Conservation (phyloP, 2,329 filamentous ascomycete genomes). For the Hypoxylon sp. region DNA sequence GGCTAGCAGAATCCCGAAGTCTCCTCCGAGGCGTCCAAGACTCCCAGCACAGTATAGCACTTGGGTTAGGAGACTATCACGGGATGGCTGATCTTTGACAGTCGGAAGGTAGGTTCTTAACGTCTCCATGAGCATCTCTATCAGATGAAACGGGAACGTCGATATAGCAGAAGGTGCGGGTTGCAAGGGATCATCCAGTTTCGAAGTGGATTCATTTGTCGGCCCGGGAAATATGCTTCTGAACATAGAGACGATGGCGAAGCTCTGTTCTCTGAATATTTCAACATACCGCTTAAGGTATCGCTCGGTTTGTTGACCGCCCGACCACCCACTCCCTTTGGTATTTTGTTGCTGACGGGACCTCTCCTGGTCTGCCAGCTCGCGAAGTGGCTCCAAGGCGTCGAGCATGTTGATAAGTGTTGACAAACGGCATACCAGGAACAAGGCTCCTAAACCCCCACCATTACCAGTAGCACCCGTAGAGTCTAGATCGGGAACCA, state of each 20-base stretch:
- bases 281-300: conserved; percentile 96
- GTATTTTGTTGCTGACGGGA: conserved; percentile 55
- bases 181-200: conserved; percentile 54
- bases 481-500: conserved; percentile 79
- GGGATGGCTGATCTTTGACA: conserved; percentile 78
- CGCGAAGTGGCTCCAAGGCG: conserved; percentile 83
- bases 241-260: conserved; percentile 94
- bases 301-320: conserved; percentile 90
- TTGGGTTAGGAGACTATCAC: conserved; percentile 90
- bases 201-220: conserved; percentile 28
- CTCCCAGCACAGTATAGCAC: conserved; percentile 93
- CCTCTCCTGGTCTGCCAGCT: conserved; percentile 88
- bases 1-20: conserved; percentile 90
- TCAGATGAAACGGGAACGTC: conserved; percentile 84
- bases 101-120: conserved; percentile 80
- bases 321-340: conserved; percentile 61
- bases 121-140: conserved; percentile 81
- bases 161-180: conserved; percentile 79
- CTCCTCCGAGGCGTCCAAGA: conserved; percentile 85
- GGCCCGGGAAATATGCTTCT: conserved; percentile 79
- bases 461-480: conserved; percentile 55
- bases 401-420: conserved; percentile 82
- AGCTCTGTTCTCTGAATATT: conserved; percentile 97
- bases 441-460: conserved; percentile 80
- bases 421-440: conserved; percentile 84